Conservation (phyloP, 2,329 filamentous ascomycete genomes). For the Trichoderma asperellum region DNA sequence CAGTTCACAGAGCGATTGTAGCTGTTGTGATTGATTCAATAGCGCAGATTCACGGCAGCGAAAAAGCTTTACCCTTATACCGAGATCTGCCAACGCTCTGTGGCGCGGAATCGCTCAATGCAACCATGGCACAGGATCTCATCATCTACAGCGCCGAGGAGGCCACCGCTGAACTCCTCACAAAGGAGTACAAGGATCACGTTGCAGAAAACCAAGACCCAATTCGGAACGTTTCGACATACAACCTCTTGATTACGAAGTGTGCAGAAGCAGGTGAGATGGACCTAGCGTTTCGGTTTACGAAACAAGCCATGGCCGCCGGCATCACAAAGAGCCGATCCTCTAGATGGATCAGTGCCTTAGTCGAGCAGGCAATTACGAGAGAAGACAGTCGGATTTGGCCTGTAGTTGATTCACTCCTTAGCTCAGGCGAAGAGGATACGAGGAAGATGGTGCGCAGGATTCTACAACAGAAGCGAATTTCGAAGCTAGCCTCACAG, state of each 20-base stretch:
- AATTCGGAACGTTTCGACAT: constrained; percentile 31
- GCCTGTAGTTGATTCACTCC: constrained; percentile 40
- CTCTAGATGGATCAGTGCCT: constrained; percentile 37
- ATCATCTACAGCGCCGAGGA: constrained; percentile 37
- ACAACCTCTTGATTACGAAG: constrained; percentile 37
- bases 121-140: constrained; percentile 39
- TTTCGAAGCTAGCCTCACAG: constrained; percentile 32
- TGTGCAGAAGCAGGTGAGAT: constrained; percentile 39
- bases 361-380: constrained; percentile 37
- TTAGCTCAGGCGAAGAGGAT: constrained; percentile 31
- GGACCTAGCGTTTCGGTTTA: constrained; percentile 43
- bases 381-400: constrained; percentile 42
- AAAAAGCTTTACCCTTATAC: constrained; percentile 42
- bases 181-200: constrained; percentile 39
- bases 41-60: constrained; percentile 38
- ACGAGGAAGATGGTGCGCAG: constrained; percentile 33
- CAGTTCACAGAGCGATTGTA: constrained; percentile 46
- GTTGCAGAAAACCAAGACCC: constrained; percentile 31
- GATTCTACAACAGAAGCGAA: constrained; percentile 36
- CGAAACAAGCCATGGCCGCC: constrained; percentile 32
- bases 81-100: constrained; percentile 38
- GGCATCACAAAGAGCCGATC: constrained; percentile 10
- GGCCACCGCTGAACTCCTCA: constrained; percentile 36
- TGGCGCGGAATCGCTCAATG: constrained; percentile 35
- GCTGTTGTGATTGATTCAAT: constrained; percentile 44